Conservation (phyloP, 1,139 yeast genomes). For the Yamadazyma diospyri region DNA sequence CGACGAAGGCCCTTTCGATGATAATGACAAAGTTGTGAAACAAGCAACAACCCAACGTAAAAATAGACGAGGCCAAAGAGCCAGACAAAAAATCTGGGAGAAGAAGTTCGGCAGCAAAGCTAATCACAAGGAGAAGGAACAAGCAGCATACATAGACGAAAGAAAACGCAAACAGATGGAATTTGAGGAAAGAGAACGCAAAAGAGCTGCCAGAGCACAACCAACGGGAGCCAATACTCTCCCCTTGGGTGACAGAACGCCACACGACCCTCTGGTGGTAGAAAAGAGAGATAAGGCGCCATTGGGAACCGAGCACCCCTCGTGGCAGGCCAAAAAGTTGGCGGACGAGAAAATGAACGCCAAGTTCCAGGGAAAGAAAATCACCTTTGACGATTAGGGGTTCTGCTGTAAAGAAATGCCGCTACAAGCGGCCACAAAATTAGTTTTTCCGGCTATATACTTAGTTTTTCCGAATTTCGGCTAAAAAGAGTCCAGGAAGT, state of each 20-base stretch:
- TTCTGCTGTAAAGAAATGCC: background rate
- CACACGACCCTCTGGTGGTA: slow-evolving; percentile 5
- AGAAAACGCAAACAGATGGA: slow-evolving; percentile 59
- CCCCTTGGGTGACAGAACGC: slow-evolving; percentile 39
- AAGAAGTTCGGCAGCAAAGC: slow-evolving; percentile 80
- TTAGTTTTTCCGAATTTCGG: too few species aligned
- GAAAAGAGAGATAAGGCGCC: slow-evolving; percentile 3
- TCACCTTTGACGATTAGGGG: slow-evolving; percentile 49
- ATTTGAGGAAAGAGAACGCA: slow-evolving; percentile 69
- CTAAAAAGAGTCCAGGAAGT: too few species aligned
- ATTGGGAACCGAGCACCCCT: slow-evolving; percentile 58
- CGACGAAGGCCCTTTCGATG: slow-evolving; percentile 50
- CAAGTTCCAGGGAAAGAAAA: slow-evolving; percentile 81
- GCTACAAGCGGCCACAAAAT: background rate
- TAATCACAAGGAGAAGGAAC: slow-evolving; percentile 71
- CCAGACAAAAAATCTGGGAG: slow-evolving; percentile 96
- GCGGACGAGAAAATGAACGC: slow-evolving; percentile 66
- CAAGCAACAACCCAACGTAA: slow-evolving; percentile 55
- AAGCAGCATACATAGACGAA: slow-evolving; percentile 49
- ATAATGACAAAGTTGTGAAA: slow-evolving; percentile 59
- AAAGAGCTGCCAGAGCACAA: slow-evolving; percentile 55
- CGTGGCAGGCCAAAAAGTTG: slow-evolving; percentile 85
- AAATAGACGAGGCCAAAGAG: slow-evolving; percentile 95
- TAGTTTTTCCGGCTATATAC: too few species aligned
- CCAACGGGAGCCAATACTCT: slow-evolving; percentile 37